Conservation (phyloP, 805 yeast genomes). For the Starmerella cellae region DNA sequence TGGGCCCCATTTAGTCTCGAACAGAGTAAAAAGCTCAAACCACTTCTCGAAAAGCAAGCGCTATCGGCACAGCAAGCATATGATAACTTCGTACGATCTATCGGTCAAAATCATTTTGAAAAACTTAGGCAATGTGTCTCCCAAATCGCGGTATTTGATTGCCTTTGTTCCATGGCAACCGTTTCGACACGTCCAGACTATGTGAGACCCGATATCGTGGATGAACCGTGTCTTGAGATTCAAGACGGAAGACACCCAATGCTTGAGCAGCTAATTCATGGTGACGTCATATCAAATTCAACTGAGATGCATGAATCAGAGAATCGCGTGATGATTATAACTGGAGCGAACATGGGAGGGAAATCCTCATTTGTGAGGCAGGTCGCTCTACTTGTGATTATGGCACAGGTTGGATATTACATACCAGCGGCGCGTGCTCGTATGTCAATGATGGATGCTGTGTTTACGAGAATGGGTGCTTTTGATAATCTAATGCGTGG, state of each 20-base stretch:
- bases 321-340: constrained; percentile 48
- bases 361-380: constrained; percentile 67
- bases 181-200: constrained; percentile 40
- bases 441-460: constrained; percentile 53
- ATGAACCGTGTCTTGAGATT: constrained; percentile 37
- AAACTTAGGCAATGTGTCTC: constrained; percentile 34
- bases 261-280: constrained; percentile 37
- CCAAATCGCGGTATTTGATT: constrained; percentile 47
- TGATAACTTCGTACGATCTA: constrained; percentile 28
- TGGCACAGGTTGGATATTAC: constrained; percentile 68
- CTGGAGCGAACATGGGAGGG: constrained; percentile 88
- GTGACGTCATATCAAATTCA: constrained; percentile 53
- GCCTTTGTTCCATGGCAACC: constrained; percentile 51
- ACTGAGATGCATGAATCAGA: constrained; percentile 36
- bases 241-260: constrained; percentile 54
- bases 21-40: constrained; percentile 43
- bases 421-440: constrained; percentile 53
- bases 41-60: constrained; percentile 43
- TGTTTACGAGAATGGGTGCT: constrained; percentile 59
- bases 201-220: constrained; percentile 39
- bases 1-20: constrained; percentile 46
- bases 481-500: constrained; percentile 62
- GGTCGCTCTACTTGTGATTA: constrained; percentile 52
- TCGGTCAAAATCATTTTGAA: constrained; percentile 30
- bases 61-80: constrained; percentile 38